Conservation (phyloP, 148 eudicot species). For the Rhododendron vialii region DNA sequence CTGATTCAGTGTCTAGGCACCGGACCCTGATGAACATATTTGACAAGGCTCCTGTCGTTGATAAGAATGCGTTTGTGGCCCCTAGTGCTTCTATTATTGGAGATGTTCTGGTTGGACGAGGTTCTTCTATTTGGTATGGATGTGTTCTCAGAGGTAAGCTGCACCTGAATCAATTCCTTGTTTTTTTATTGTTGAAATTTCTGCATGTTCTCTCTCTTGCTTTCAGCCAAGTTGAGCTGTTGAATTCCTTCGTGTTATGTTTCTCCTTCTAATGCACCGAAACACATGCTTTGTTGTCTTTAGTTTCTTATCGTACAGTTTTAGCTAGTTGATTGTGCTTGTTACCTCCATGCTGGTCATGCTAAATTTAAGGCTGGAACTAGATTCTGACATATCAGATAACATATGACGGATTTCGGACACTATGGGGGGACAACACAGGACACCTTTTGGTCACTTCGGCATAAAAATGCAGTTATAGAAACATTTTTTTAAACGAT, state of each 20-base stretch:
- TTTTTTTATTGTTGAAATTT: not conserved
- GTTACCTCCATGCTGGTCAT: not conserved
- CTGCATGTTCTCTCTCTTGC: not conserved
- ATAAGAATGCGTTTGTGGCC: conserved; percentile 82
- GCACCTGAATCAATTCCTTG: not conserved
- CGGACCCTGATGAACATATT: conserved; percentile 74
- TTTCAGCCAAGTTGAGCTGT: not conserved
- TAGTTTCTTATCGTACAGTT: not conserved
- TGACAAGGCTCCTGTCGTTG: conserved; percentile 74
- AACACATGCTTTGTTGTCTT: not conserved
- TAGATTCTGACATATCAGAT: not conserved
- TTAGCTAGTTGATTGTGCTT: not conserved
- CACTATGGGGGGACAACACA: too few relatives aligned
- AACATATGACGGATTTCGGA: not conserved
- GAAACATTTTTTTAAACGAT: too few relatives aligned
- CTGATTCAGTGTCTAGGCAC: conserved; percentile 64
- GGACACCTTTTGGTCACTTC: too few relatives aligned
- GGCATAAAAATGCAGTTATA: too few relatives aligned
- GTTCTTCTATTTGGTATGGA: conserved; percentile 90
- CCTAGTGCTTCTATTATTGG: conserved; percentile 87
- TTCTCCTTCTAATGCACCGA: not conserved
- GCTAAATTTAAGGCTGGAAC: not conserved
- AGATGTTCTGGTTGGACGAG: conserved; percentile 65
- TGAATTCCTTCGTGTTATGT: not conserved
- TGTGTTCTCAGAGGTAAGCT: conserved; percentile 81